Evolutionary conservation across 1,139 yeast species (phyloP).

Genomic region (Candida smagusa): DNA sequence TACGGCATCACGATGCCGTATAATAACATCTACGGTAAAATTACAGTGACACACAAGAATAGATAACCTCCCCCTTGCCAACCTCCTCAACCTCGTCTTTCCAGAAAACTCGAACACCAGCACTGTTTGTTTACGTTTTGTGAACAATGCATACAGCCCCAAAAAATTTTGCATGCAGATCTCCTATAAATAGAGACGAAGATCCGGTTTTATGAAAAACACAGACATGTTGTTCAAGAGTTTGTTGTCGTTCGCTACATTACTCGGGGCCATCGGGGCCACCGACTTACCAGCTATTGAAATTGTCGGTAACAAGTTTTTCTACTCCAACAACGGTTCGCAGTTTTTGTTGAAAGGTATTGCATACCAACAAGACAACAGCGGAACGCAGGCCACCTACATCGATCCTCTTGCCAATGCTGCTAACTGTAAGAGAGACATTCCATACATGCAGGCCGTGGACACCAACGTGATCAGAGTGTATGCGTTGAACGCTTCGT

Average conservation of each 20-base stretch:
- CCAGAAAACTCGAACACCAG: no score
- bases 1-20: no score
- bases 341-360: conserved; percentile 80
- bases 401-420: conserved; percentile 24
- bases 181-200: no score
- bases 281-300: conserved; percentile 51
- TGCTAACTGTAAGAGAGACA: conserved; percentile 67
- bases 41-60: no score
- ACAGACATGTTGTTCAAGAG: conserved; percentile 48
- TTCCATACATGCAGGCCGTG: conserved; percentile 60
- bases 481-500: conserved; percentile 64
- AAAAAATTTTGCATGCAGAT: no score
- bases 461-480: conserved; percentile 71
- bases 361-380: conserved; percentile 69
- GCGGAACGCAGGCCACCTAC: conserved; percentile 40
- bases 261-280: conserved; percentile 35
- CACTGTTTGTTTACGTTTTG: no score
- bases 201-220: no score
- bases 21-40: no score
- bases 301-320: conserved; percentile 72
- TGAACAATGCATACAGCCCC: no score
- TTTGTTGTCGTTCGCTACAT: conserved; percentile 34
- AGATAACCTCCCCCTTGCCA: no score
- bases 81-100: no score
- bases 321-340: conserved; percentile 70